Base-by-base conservation (phyloP, 352 stramenopile genomes). In the Blastocystis sp. region DNA sequence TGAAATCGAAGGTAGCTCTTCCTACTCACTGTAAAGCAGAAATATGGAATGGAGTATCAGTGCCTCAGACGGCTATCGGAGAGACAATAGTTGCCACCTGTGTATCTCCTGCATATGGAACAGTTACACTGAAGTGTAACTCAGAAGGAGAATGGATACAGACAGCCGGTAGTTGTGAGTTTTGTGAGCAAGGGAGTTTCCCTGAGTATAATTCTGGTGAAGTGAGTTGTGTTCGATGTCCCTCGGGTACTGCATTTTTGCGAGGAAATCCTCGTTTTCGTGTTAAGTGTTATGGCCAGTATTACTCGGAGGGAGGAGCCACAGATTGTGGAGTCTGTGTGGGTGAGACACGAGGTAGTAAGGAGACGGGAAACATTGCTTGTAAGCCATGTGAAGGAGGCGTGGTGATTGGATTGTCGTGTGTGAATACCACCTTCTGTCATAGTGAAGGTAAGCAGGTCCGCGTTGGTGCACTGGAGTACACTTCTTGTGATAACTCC, bases 281-380 rank as follows among this genome's bases (percentile, higher is more conserved):
- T 19, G 30, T 84, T 2, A 84, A 66, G 48, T 84, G 73, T 57
- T 84, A 84, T 44, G 73, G 73, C 0, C 73, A 84, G 48, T 84
- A 30, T 57, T 84, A 68, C 73, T 84, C 73, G 2, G 51, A 84
- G 27, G 73, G 73, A 9, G 73, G 73, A 30, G 51, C 42, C n/a
- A 84, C 73, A 15, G 73, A 84, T 5, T 84, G 73, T 44, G 19
- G 13, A 24, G 9, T 84, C 0, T 84, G 73, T 27, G 15, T 22
- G 9, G 73, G 73, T 17, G 73, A 68, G 19, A 84, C 73, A 24
- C 73, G 73, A 37, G 73, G 73, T 9, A 84, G 48, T 24, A 33
- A 33, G 42, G 24, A 66, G 48, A 58, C 15, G n/a, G 73, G 73
- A 22, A 84, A 84, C 56, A 69, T 84, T 44, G 73, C 73, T n/a